These are phyloP conservation scores for Trichoderma asperellum DNA, from an alignment of 2,329 filamentous ascomycete genomes.

Conservation along the genomic window DNA sequence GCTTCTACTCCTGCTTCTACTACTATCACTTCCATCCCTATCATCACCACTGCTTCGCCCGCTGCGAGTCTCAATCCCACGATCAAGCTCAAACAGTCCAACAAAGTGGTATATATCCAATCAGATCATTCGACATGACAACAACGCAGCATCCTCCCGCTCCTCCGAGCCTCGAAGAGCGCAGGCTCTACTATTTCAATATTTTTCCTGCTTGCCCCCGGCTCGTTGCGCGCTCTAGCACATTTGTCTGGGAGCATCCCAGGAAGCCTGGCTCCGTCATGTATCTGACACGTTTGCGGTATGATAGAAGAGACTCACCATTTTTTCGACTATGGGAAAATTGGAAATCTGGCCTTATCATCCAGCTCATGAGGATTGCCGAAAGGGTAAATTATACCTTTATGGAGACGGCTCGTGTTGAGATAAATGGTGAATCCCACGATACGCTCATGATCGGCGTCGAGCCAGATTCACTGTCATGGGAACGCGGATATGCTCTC, in stretches of 20 bases:
- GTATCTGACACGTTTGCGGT: background rate
- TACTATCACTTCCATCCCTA: too few relatives aligned
- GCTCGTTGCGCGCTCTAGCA: constrained; percentile 9
- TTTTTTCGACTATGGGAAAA: background rate
- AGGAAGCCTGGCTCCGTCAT: background rate
- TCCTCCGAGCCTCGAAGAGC: constrained; percentile 4
- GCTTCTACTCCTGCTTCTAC: too few relatives aligned
- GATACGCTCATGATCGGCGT: background rate
- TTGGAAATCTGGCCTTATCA: background rate
- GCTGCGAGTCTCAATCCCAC: too few relatives aligned
- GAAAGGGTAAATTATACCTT: background rate
- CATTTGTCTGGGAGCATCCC: background rate
- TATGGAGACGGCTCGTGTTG: background rate
- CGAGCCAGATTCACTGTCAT: background rate
- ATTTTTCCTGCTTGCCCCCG: background rate
- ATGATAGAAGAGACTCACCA: background rate
- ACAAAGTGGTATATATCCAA: too few relatives aligned
- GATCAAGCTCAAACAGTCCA: too few relatives aligned
- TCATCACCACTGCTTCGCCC: too few relatives aligned
- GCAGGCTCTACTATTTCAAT: background rate
- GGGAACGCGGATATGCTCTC: background rate
- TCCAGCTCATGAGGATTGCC: background rate
- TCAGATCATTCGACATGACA: too few relatives aligned
- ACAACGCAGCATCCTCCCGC: too few relatives aligned
- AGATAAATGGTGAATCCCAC: background rate